A percentile compares a stretch with the other conserved stretches of the same genome.
These are phyloP conservation scores for Fusarium verrucosum DNA, from an alignment of 2,329 filamentous ascomycete genomes.

Conservation along the genomic window DNA sequence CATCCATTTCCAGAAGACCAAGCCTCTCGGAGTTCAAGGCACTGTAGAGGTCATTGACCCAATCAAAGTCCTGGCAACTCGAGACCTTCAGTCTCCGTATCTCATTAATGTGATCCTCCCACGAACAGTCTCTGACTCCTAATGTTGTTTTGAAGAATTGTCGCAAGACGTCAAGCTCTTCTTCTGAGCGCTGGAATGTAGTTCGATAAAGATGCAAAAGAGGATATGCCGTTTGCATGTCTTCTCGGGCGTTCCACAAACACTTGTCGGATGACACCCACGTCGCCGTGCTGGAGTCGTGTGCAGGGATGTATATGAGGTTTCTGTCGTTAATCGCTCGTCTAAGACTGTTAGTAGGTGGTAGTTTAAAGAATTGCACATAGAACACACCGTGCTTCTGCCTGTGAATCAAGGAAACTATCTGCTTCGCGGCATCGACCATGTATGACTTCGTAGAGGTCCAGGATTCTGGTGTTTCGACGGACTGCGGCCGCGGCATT, in stretches of 20 bases:
- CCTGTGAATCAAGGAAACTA: slow-evolving; percentile 3
- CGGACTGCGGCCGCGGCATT: slow-evolving; percentile 14
- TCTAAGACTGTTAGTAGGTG: neutral
- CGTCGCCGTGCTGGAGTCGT: neutral
- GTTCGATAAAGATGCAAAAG: slow-evolving; percentile 29
- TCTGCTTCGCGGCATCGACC: slow-evolving; percentile 27
- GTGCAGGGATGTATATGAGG: slow-evolving; percentile 24
- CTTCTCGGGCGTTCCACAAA: slow-evolving; percentile 26
- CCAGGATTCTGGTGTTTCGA: slow-evolving; percentile 5
- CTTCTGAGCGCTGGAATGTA: neutral
- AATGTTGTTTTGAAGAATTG: slow-evolving; percentile 33
- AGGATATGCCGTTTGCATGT: slow-evolving; percentile 30
- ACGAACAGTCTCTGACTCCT: slow-evolving; percentile 15
- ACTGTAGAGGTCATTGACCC: slow-evolving; percentile 20
- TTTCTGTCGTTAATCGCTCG: neutral
- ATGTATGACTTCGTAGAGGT: slow-evolving; percentile 35
- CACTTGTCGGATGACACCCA: slow-evolving; percentile 22
- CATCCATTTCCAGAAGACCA: neutral
- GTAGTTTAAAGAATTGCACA: fast-evolving
- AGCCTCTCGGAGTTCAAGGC: neutral
- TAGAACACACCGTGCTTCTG: slow-evolving; percentile 14
- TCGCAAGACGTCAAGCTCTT: slow-evolving; percentile 19
- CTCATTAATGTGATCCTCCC: slow-evolving; percentile 29
- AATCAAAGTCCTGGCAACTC: slow-evolving; percentile 27
- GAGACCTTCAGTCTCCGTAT: slow-evolving; percentile 19